Base-by-base conservation (phyloP, 1,284 basidiomycete species). In the Microbotryum saponariae region DNA sequence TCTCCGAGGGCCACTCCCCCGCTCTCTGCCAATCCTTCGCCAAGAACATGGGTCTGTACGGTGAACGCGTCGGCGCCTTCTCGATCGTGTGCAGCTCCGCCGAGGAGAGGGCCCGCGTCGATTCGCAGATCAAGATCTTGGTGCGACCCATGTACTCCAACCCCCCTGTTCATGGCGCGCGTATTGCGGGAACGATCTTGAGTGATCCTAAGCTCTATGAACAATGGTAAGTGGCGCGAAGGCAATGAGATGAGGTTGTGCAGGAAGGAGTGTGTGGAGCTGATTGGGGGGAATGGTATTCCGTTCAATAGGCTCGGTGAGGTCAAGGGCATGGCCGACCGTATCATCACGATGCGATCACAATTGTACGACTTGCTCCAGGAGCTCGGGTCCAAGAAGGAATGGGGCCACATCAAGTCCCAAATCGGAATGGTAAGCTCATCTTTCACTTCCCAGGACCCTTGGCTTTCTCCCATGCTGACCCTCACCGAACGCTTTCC, bases 131-230 rank as follows among this genome's bases (percentile, higher is more conserved):
- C 67, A 73, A 73, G 63, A 73, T 72, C 77, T 78, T 97, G 72
- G 88, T 99, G 69, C 88, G 96, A 42, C 96, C 94, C 47, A 86
- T 97, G 83, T 98, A 98, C 82, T 98, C 94, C 62, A 97, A 97
- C 82, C 96, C 94, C 58, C 94, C 96, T 21, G 78, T 93, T 52
- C 91, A 98, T 71, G 77, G 77, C 42, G 77, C 77, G 25, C 73
- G 77, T 61, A 77, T 78, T 58, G 77, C 77, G 14, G 74, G 75
- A 37, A 73, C 73, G 25, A 78, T 78, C 66, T 70, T 78, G 14
- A 73, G 71, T 51, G 76, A 78, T 70, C 62, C 69, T 16, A 61
- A 69, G 59, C 75, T 78, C 21, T 75, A 77, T 72, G 63, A 70
- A 51, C 76, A 78, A 69, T 78, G 77, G 76, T 69, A 21, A n/a